phyloP scores from a whole-genome alignment of 2,329 filamentous ascomycete genomes.

The Fusarium globosum region DNA sequence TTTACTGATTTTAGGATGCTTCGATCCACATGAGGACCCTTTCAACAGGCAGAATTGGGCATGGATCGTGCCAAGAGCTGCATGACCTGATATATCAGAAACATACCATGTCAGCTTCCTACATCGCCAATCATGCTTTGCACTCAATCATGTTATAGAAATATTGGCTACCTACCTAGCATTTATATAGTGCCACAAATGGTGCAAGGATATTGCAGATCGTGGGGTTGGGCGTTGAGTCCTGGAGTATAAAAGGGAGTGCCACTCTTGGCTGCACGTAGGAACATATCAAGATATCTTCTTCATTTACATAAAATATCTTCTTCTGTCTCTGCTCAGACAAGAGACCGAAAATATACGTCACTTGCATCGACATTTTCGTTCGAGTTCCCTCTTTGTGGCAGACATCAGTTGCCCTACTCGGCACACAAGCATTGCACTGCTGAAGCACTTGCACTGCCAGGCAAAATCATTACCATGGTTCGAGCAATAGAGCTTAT shows the following conservation, averaged over 20 bases:
- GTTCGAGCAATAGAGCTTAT: background rate
- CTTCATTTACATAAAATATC: background rate
- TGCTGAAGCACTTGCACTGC: background rate
- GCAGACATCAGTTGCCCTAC: background rate
- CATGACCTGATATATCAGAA: slow-evolving; percentile 27
- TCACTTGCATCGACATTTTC: background rate
- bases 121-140: background rate
- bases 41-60: background rate
- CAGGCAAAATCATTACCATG: background rate
- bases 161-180: background rate
- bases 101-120: background rate
- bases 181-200: slow-evolving; percentile 6
- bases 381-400: background rate
- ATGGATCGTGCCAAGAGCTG: slow-evolving; percentile 32
- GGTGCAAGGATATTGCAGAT: slow-evolving; percentile 11
- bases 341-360: no score
- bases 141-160: background rate
- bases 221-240: background rate
- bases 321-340: no score
- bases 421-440: background rate
- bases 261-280: background rate
- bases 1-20: background rate
- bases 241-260: slow-evolving; percentile 16
- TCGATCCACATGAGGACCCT: background rate
- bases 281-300: background rate